Base-by-base conservation (phyloP, 2,329 filamentous ascomycete species). In the Ustilaginoidea virens region DNA sequence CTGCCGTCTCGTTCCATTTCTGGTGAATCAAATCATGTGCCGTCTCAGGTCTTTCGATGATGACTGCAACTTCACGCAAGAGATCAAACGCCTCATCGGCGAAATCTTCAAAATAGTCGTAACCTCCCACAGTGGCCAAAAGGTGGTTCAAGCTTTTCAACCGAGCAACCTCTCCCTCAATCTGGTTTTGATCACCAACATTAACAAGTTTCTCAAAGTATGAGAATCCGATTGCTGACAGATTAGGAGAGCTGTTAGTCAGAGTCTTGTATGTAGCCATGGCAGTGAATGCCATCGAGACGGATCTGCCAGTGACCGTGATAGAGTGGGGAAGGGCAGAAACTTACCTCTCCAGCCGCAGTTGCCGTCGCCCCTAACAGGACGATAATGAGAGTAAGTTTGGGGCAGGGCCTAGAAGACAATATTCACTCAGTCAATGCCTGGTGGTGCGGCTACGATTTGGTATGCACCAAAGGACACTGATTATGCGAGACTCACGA, bases 311-410 rank as follows among this genome's bases (percentile, higher is more conserved):
- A n/a, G n/a, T n/a, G n/a, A n/a, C n/a, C n/a, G n/a, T n/a, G n/a
- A n/a, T n/a, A n/a, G n/a, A n/a, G n/a, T n/a, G n/a, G n/a, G n/a
- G n/a, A n/a, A n/a, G n/a, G n/a, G n/a, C n/a, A n/a, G n/a, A n/a
- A 23, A 59, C 75, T 61, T 66, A 94, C 87, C 90, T 77, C 87
- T 73, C 87, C 90, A 96, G 45, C 87, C 90, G 56, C 90, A 96
- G 50, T 92, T 92, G 34, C 90, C 90, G 56, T 96, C 87, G 30
- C 90, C 87, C 53, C 80, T 76, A 50, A 93, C 74, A 8, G 77
- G 77, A 31, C 90, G 81, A 48, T 87, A 93, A 49, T 85, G 76
- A 13, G 82, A 80, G 52, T 92, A 93, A 32, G 78, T 82, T 43
- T 76, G 66, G 5, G 85, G 79, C 31, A 98, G 66, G 13, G 75